Evolutionary conservation across 2,329 filamentous ascomycete species (phyloP), one percentile per base, ranked within the genome.

Genomic region (Penicillium sp.): DNA sequence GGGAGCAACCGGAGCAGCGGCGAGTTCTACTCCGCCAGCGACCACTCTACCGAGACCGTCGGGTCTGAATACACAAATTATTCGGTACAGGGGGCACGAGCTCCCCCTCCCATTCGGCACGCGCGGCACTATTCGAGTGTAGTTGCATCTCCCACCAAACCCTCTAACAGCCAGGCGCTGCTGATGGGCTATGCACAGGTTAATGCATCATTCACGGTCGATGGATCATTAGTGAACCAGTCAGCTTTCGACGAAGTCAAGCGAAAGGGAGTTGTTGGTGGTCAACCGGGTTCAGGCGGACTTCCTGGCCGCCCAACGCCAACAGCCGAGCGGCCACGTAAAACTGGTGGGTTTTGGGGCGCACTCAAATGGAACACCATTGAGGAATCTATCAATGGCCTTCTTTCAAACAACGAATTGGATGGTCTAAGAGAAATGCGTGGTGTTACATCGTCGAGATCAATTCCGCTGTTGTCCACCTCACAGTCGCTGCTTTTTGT

Each of bases 111-210:
- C 29, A 43, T 64, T 52, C 71, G 74, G 29, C 75, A 78, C 62
- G 67, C 61, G 45, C 74, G 81, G 50, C 75, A 79, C 64, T 71
- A 74, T 52, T 84, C 82, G 43, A 77, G 74, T 57, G 63, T 79
- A 45, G 59, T 74, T 19, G 62, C 54, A 71, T 21, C 61, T 54
- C 46, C 62, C 6, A 13, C 58, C 13, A 67, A 60, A 29, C 31
- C 59, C 8, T 53, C 61, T 19, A 66, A 69, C 45, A 65, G 62
- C 53, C 93, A 97, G 72, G 88, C 89, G 1, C 78, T 99, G 54
- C 95, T 99, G 86, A 99, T 99, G 94, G 94, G 93, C 0, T 99
- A 96, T 75, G 93, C 91, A 3, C 94, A 99, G 68, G 86, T 97
- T 2, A 90, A 91, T 74, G 94, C 94, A 4, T 93, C 90, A 0